phyloP scores from a whole-genome alignment of 2,329 filamentous ascomycete species.

The Pyrenochaeta sp. region DNA sequence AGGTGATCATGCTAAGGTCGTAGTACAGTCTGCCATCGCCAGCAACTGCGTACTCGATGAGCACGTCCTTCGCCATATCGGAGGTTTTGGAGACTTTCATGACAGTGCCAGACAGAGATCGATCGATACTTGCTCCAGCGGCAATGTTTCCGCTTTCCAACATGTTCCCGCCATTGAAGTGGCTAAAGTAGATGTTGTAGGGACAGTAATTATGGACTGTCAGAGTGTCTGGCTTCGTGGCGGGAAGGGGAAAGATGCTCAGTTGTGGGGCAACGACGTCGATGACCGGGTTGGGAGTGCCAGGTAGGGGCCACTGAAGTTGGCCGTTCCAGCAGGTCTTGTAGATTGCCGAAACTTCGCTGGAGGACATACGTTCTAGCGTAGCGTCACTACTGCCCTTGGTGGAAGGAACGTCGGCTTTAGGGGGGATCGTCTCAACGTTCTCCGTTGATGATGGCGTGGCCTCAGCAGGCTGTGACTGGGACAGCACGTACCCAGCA shows the following conservation, averaged over 20 bases:
- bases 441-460: neutral
- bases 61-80: constrained; percentile 18
- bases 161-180: constrained; percentile 9
- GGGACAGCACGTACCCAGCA: neutral
- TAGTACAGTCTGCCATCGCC: constrained; percentile 17
- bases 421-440: too few species aligned
- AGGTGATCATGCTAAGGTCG: constrained; percentile 29
- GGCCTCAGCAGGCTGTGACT: neutral
- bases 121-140: constrained; percentile 11
- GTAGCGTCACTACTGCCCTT: neutral
- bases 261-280: constrained; percentile 20
- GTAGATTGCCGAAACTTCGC: neutral
- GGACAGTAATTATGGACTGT: constrained; percentile 30
- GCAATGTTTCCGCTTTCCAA: constrained; percentile 10
- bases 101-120: constrained; percentile 16
- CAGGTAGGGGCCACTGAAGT: constrained; percentile 19
- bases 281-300: constrained; percentile 15
- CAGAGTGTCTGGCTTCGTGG: constrained; percentile 13
- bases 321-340: constrained; percentile 8
- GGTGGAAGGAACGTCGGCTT: neutral
- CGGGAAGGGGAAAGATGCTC: constrained; percentile 16
- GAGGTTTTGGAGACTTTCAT: constrained; percentile 21
- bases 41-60: constrained; percentile 22
- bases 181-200: constrained; percentile 22
- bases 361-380: neutral